Percentiles rank a stretch among this genome's conserved stretches.
Evolutionary conservation across 805 yeast genomes (phyloP).

Genomic region (Yamadazyma sp.): DNA sequence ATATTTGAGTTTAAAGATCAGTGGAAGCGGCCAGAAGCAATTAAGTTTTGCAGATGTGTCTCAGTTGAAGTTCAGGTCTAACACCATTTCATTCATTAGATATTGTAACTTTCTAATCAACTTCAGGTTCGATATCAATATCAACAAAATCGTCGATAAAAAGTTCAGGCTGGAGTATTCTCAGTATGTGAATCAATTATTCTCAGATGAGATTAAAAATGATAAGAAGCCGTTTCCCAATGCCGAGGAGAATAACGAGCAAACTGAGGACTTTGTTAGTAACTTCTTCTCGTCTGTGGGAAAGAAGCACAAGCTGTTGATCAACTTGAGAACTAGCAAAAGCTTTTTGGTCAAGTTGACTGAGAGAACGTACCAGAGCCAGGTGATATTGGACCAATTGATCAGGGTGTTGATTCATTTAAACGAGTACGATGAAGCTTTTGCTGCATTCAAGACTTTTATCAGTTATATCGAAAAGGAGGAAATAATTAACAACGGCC

Average conservation of each 20-base stretch:
- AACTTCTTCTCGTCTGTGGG: constrained; percentile 31
- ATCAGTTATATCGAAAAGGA: constrained; percentile 33
- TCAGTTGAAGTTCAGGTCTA: constrained; percentile 25
- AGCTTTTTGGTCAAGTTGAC: constrained; percentile 30
- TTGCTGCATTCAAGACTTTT: constrained; percentile 42
- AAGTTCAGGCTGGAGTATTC: constrained; percentile 28
- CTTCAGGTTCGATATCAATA: constrained; percentile 12
- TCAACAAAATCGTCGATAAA: constrained; percentile 11
- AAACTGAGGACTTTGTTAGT: constrained; percentile 27
- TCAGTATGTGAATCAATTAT: constrained; percentile 21
- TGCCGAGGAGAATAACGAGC: constrained; percentile 22
- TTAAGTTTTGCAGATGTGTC: constrained; percentile 17
- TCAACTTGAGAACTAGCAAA: constrained; percentile 28
- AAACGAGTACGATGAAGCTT: constrained; percentile 43
- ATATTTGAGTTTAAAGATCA: constrained; percentile 18
- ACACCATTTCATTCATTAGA: constrained; percentile 25
- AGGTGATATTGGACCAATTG: constrained; percentile 30
- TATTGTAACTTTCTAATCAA: constrained; percentile 27
- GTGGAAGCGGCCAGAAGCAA: constrained; percentile 19
- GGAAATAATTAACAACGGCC: constrained; percentile 30
- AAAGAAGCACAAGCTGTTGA: constrained; percentile 15
- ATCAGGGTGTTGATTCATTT: constrained; percentile 32
- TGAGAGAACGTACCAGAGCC: constrained; percentile 38
- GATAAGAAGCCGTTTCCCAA: constrained; percentile 29
- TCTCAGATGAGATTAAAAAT: constrained; percentile 15